Evolutionary conservation across 108 stramenopile genomes (phyloP).

Genomic region (Skeletonema marinoi): DNA sequence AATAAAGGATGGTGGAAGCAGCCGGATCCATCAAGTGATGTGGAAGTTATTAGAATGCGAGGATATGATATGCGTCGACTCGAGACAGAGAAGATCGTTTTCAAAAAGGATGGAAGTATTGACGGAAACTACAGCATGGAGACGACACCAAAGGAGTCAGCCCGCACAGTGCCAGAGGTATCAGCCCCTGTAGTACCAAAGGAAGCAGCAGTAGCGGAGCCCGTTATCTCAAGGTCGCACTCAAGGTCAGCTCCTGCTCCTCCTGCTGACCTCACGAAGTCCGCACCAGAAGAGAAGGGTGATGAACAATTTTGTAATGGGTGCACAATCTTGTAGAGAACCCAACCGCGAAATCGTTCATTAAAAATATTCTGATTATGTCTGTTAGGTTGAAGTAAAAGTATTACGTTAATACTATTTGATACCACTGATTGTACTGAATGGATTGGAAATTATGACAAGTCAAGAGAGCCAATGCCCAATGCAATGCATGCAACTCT

Average conservation of each 20-base stretch:
- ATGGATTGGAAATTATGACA: too few relatives aligned
- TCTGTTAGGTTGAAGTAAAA: not conserved
- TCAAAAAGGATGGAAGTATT: constrained; percentile 57
- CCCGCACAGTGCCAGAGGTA: not conserved
- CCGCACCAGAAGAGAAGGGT: constrained; percentile 25
- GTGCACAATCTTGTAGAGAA: constrained; percentile 37
- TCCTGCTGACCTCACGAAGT: constrained; percentile 23
- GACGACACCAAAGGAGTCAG: not conserved
- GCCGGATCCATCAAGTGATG: constrained; percentile 25
- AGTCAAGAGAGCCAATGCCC: not conserved
- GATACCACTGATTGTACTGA: too few relatives aligned
- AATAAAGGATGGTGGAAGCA: constrained; percentile 80
- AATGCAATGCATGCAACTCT: too few relatives aligned
- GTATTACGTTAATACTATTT: not conserved
- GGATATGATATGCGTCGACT: constrained; percentile 63
- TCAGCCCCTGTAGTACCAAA: not conserved
- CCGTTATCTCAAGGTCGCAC: not conserved
- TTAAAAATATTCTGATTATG: not conserved
- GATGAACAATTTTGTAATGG: constrained; percentile 23
- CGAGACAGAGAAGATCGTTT: constrained; percentile 50
- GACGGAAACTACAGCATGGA: constrained; percentile 24
- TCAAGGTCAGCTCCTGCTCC: not conserved
- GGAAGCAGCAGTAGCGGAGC: not conserved
- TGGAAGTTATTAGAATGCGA: constrained; percentile 77
- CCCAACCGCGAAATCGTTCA: too few relatives aligned